Conservation (phyloP, 371 early-diverging fungal genomes). For the Mortierella polycephala region DNA sequence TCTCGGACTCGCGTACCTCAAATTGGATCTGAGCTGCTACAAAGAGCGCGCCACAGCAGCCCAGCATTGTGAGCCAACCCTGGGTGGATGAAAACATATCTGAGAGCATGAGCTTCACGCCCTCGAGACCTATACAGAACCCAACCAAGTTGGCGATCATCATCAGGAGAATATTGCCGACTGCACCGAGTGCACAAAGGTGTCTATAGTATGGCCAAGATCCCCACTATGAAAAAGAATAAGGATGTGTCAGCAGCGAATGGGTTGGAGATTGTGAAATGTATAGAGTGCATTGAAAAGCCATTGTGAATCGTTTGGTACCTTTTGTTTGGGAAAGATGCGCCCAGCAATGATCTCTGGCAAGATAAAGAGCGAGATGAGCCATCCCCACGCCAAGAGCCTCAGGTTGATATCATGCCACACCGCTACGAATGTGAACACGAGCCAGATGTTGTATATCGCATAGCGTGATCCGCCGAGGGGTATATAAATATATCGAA, state of each 20-base stretch:
- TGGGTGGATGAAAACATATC: conserved; percentile 38
- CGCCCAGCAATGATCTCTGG: conserved; percentile 81
- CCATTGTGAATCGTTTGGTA: conserved; percentile 18
- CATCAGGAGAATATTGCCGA: conserved; percentile 91
- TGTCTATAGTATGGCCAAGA: conserved; percentile 80
- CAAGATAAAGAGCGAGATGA: conserved; percentile 84
- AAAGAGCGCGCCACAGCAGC: conserved; percentile 67
- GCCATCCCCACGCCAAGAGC: conserved; percentile 93
- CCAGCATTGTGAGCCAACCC: conserved; percentile 31
- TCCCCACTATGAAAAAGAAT: conserved; percentile 58
- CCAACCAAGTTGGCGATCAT: conserved; percentile 96
- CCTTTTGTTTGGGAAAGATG: conserved; percentile 66
- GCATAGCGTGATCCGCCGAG: conserved; percentile 82
- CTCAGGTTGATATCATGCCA: conserved; percentile 93
- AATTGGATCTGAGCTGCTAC: conserved; percentile 85
- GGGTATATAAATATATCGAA: conserved; percentile 92
- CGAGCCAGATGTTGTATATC: conserved; percentile 76
- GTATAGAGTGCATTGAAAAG: neutral
- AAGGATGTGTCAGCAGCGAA: no score
- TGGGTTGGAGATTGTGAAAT: no score
- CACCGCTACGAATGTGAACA: conserved; percentile 95
- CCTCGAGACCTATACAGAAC: conserved; percentile 90
- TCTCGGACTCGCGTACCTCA: conserved; percentile 82
- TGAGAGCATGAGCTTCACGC: conserved; percentile 72
- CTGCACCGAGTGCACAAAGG: conserved; percentile 85